Base-by-base conservation (phyloP, 441 rosid species). In the Corymbia citriodora region DNA sequence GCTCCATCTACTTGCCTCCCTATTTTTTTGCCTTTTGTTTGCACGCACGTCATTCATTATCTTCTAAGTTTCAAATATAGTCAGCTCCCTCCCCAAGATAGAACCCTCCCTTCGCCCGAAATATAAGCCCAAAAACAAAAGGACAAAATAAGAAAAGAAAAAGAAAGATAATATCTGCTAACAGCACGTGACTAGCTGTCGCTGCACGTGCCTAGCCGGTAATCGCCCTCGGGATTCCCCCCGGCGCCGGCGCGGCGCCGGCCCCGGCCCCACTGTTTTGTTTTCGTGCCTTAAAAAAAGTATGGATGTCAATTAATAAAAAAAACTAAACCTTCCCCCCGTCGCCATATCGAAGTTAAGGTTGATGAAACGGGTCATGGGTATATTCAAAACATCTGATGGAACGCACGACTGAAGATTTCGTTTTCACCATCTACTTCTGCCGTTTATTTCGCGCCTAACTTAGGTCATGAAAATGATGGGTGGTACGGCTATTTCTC, bases 21-120 rank as follows among this genome's bases (percentile, higher is more conserved):
- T 2, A 4, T 57, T 57, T 2, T 16, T 15, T 65, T 14, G 4
- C 1, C 1, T 2, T 36, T 36, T 1, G 10, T 50, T 74, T 12
- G 52, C 13, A 79, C 10, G 52, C 52, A 23, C 52, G 85, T 45
- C 52, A 2, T 23, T 79, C 33, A 29, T 40, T 79, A 23, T 45
- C 85, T 23, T 79, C 85, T 23, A 79, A 45, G 85, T 23, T 40
- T 40, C 52, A 40, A 79, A 79, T 1, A 40, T 12, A 23, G 83
- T 21, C 85, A 40, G 6, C 85, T 1, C 85, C 49, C 85, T 40
- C 52, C 83, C 52, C 6, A 3, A 40, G 85, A 40, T 74, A 21
- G 52, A 3, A 74, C 45, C 6, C 8, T 4, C 48, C 82, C 18
- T 0, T 45, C n/a, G n/a, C 29, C 85, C 52, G n/a, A 79, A 79